Percentiles rank a stretch among this genome's conserved stretches.
These are phyloP conservation scores for Stephania yunnanensis DNA, from an alignment of 164 flowering plant genomes.

Conservation along the genomic window DNA sequence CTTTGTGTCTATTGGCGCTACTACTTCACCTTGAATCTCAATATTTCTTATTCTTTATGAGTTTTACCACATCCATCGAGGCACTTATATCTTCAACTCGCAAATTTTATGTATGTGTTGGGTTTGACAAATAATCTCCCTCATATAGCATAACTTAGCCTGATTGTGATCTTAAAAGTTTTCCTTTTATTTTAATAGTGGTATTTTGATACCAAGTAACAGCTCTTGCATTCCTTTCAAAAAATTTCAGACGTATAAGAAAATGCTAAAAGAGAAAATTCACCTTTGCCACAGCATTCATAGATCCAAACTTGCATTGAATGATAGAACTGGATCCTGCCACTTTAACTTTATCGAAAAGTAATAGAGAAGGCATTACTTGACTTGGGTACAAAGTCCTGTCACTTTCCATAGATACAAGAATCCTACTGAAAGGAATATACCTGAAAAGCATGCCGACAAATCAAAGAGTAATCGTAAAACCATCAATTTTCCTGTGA, in stretches of 20 bases:
- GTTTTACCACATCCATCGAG: too few relatives aligned
- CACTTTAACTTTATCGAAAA: conserved; percentile 39
- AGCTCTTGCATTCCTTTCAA: too few relatives aligned
- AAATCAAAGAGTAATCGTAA: conserved; percentile 1
- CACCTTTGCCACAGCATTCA: conserved; percentile 80
- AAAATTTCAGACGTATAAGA: neutral
- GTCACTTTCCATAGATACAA: conserved; percentile 25
- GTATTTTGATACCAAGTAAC: too few relatives aligned
- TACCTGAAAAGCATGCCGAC: conserved; percentile 44
- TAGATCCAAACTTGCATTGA: conserved; percentile 60
- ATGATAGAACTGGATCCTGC: conserved; percentile 41
- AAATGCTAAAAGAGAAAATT: neutral
- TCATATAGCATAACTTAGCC: too few relatives aligned
- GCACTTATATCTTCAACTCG: too few relatives aligned
- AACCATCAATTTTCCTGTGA: neutral
- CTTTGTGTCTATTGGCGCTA: too few relatives aligned
- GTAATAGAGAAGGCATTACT: conserved; percentile 57
- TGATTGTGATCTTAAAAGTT: too few relatives aligned
- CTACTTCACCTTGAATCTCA: too few relatives aligned
- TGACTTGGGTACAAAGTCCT: conserved; percentile 16
- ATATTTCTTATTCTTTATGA: too few relatives aligned
- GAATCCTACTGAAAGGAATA: conserved; percentile 60
- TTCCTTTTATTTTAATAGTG: too few relatives aligned
- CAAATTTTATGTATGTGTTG: too few relatives aligned
- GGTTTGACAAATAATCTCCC: too few relatives aligned